phyloP scores from a whole-genome alignment of 1,284 basidiomycete species.

The Tilletia horrida region DNA sequence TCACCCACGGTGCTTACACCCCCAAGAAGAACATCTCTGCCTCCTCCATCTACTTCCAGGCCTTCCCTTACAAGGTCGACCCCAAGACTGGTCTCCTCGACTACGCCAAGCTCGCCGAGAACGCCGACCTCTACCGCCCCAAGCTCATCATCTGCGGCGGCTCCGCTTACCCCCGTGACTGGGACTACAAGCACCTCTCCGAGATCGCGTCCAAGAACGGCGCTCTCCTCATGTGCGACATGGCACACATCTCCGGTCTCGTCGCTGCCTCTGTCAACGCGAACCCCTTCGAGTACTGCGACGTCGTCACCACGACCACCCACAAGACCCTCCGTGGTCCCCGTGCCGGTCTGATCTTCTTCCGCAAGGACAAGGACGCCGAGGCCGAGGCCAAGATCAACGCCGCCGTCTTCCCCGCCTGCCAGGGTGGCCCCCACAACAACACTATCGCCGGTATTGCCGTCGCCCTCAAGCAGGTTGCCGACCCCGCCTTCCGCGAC shows the following conservation, averaged over 20 bases:
- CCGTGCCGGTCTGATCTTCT: conserved; percentile 97
- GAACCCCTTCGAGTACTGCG: conserved; percentile 93
- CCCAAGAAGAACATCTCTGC: conserved; percentile 99
- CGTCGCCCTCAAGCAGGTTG: conserved; percentile 88
- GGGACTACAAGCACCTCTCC: conserved; percentile 70
- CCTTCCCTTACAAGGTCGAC: conserved; percentile 84
- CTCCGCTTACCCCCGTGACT: conserved; percentile 97
- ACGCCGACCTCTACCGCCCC: conserved; percentile 96
- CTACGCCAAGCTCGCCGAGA: conserved; percentile 75
- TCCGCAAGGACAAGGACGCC: conserved; percentile 82
- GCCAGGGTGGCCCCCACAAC: conserved; percentile 99
- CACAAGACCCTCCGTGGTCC: conserved; percentile 99
- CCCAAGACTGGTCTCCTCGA: conserved; percentile 77
- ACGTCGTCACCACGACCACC: conserved; percentile 65
- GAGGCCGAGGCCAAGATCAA: conserved; percentile 95
- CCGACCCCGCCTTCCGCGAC: conserved; percentile 81
- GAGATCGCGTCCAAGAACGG: conserved; percentile 81
- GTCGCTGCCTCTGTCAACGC: conserved; percentile 88
- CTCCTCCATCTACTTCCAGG: conserved; percentile 99
- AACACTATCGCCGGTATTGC: conserved; percentile 97
- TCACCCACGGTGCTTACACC: conserved; percentile 97
- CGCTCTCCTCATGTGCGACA: conserved; percentile 75
- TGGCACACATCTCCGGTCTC: conserved; percentile 95
- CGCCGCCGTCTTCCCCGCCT: conserved; percentile 98
- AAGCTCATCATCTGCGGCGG: conserved; percentile 95